Base-by-base conservation (phyloP, 495 filamentous ascomycete genomes). In the Daldinia caldariorum region DNA sequence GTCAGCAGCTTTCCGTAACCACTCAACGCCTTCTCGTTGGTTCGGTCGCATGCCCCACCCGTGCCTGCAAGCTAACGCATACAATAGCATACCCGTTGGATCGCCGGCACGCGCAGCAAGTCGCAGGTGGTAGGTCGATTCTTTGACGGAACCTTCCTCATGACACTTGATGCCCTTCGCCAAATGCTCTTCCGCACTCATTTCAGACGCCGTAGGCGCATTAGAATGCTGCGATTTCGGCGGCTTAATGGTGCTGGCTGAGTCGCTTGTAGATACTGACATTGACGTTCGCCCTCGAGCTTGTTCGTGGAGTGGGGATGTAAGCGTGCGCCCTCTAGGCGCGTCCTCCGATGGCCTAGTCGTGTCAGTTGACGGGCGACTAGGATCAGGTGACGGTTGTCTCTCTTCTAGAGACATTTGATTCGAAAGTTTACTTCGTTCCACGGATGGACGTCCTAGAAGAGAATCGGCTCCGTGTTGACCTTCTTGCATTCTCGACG, bases 41-140 rank as follows among this genome's bases (percentile, higher is more conserved):
- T 97, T 97, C 16, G 92, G 87, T 16, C 92, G 88, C 92, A 97
- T 97, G 9, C 95, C 95, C 95, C 95, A 99, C 31, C 95, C 95
- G 76, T 98, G 95, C n/a, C 96, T 88, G 75, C 94, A 97, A 35
- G 95, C 96, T 43, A 99, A 85, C 5, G 94, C 96, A 78, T 97
- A 99, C 8, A 98, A 83, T 6, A 99, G 83, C 95, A 99, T 99
- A 12, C 89, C 95, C 0, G 93, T 97, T 0, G 95, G 94, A 57
- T 95, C 88, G 12, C 91, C 90, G 43, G 89, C 88, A 70, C 89
- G 89, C 2, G 95, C 96, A 5, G 95, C 95, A 72, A 97, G 87
- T 9, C 95, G 91, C 31, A 99, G 84, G 76, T 99, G 95, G 77
- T 97, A 99, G 2, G 96, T 97, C 0, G 94, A 97, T 76, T 98